These are phyloP conservation scores for Claviceps maximensis DNA, from an alignment of 2,329 filamentous ascomycete species.

Conservation along the genomic window DNA sequence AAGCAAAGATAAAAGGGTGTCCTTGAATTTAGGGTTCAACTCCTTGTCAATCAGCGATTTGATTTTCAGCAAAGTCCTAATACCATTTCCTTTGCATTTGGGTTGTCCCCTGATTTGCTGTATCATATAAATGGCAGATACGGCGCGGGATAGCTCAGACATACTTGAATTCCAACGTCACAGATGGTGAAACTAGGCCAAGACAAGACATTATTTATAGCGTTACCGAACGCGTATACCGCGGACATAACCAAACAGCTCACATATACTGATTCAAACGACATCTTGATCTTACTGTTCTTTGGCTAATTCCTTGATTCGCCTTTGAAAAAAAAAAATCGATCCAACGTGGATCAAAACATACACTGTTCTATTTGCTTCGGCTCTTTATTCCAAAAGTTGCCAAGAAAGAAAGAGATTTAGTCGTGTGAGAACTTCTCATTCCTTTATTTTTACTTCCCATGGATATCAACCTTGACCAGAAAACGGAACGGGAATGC, in stretches of 20 bases:
- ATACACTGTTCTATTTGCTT: background rate
- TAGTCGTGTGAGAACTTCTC: background rate
- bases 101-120: background rate
- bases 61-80: background rate
- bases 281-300: background rate
- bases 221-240: background rate
- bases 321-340: too few relatives aligned
- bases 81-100: background rate
- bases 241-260: background rate
- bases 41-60: background rate
- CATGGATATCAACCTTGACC: background rate
- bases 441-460: too few relatives aligned
- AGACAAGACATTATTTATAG: background rate
- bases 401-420: background rate
- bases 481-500: background rate
- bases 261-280: background rate
- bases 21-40: background rate
- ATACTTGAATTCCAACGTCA: background rate
- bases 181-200: background rate
- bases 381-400: background rate
- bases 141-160: background rate
- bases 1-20: background rate
- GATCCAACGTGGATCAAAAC: too few relatives aligned
- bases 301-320: too few relatives aligned
- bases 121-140: background rate